These are phyloP conservation scores for Coemansia sp. DNA, from an alignment of 192 early-diverging fungal genomes.

Conservation along the genomic window DNA sequence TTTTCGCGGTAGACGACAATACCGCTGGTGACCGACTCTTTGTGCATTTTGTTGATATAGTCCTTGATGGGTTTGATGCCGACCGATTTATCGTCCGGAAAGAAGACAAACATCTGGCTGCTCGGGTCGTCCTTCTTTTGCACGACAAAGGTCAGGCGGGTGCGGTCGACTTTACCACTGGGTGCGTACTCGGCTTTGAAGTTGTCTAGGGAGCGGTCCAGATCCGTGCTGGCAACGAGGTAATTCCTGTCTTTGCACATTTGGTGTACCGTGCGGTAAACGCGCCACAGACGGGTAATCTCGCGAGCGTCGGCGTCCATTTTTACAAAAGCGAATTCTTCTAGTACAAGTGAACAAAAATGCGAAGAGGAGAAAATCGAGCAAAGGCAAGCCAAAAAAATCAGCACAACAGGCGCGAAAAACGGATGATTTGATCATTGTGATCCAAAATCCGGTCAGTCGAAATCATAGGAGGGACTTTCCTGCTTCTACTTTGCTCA, in stretches of 20 bases:
- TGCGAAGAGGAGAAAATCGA: no score
- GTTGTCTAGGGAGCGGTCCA: slow-evolving; percentile 77
- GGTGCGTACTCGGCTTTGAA: slow-evolving; percentile 70
- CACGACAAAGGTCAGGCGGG: slow-evolving; percentile 78
- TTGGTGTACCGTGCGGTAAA: slow-evolving; percentile 85
- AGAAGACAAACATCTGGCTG: slow-evolving; percentile 87
- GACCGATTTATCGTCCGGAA: slow-evolving; percentile 84
- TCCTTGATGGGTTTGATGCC: slow-evolving; percentile 88
- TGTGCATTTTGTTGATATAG: slow-evolving; percentile 75
- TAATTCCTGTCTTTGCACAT: slow-evolving; percentile 92
- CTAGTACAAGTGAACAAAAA: no score
- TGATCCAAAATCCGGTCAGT: no score
- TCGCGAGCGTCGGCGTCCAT: slow-evolving; percentile 55
- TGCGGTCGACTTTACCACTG: slow-evolving; percentile 74
- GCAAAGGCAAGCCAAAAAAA: no score
- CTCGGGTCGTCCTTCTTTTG: slow-evolving; percentile 74
- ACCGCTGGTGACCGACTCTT: slow-evolving; percentile 74
- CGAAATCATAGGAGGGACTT: no score
- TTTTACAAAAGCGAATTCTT: neutral
- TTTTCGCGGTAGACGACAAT: slow-evolving; percentile 85
- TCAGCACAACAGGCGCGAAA: no score
- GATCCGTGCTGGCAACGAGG: slow-evolving; percentile 70
- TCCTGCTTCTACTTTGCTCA: no score
- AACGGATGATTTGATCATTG: no score
- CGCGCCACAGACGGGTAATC: slow-evolving; percentile 73